Evolutionary conservation across 345 rosid species (phyloP), one percentile per base, ranked within the genome.

Genomic region (Corchorus olitorius): DNA sequence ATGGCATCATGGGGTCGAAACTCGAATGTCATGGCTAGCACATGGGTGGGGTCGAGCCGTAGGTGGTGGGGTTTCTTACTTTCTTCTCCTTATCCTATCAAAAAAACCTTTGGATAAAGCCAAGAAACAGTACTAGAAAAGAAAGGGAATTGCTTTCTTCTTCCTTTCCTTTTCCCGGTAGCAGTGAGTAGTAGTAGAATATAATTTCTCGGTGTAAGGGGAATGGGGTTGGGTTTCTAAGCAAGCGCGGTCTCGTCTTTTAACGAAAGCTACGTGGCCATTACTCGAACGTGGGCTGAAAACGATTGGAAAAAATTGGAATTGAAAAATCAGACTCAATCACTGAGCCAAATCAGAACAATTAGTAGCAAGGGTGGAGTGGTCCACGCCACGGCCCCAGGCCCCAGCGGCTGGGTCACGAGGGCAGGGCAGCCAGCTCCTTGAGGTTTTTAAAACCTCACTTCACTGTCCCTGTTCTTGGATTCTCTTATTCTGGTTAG

Each of bases 221-320:
- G 2, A 17, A 5, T 13, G 14, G 45, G 72, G 27, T 27, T 27
- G 45, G 72, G 27, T 27, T 27, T 27, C 27, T 27, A 0, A 27
- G 1, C 1, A 27, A 27, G 27, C 11, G 15, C 20, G 2, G 65
- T 65, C 74, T 60, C 79, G 78, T 65, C 83, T 76, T 80, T 80
- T 80, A 34, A 80, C 72, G 66, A 75, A 80, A 80, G 79, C 34
- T n/a, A 52, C 41, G 22, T 71, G 22, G 68, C 33, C 60, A 39
- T 46, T 4, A 55, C 43, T 59, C 10, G 27, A 50, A 16, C 60
- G 45, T 52, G 61, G 48, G 10, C 45, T 62, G 66, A 35, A 5
- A n/a, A 6, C 10, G 11, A 59, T 59, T 19, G n/a, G 33, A 5
- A 6, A 27, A 49, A 14, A 52, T 34, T 17, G n/a, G 4, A 34